A percentile compares a stretch with the other conserved stretches of the same genome.
Evolutionary conservation across 176 grass and related monocot genomes (phyloP).

Genomic region (Carex myosuroides): DNA sequence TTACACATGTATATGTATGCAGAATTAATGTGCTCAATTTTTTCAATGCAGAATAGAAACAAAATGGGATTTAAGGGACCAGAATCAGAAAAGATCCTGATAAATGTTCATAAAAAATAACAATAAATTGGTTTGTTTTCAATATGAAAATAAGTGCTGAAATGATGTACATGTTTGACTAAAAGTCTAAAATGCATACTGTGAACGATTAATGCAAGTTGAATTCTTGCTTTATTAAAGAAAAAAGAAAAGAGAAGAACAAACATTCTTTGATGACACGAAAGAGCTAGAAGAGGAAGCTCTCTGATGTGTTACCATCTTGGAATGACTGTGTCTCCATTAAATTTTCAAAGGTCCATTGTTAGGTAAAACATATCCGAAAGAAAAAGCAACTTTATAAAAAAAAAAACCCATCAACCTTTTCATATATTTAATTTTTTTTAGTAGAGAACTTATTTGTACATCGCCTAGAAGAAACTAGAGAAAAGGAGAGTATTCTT

Average conservation of each 20-base stretch:
- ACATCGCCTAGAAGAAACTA: neutral
- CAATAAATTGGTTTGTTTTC: neutral
- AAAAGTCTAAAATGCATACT: neutral
- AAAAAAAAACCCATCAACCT: neutral
- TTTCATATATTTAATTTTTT: neutral
- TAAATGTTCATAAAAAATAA: neutral
- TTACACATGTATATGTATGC: neutral
- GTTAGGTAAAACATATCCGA: constrained; percentile 15
- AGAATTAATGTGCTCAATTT: neutral
- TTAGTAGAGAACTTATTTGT: neutral
- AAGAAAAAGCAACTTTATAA: constrained; percentile 12
- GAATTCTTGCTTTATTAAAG: neutral
- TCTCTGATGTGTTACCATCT: constrained; percentile 10
- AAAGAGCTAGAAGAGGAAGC: neutral
- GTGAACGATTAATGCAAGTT: neutral
- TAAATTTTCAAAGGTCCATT: constrained; percentile 6
- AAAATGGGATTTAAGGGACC: neutral
- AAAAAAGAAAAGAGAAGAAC: neutral
- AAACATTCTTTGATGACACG: constrained; percentile 1
- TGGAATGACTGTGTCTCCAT: neutral
- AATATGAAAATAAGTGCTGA: neutral
- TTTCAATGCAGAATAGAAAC: neutral
- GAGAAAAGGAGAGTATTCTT: neutral
- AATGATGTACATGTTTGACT: neutral
- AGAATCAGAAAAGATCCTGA: neutral